Evolutionary conservation across 1,284 basidiomycete species (phyloP), one percentile per base, ranked within the genome.

Genomic region (Malassezia vespertilionis): DNA sequence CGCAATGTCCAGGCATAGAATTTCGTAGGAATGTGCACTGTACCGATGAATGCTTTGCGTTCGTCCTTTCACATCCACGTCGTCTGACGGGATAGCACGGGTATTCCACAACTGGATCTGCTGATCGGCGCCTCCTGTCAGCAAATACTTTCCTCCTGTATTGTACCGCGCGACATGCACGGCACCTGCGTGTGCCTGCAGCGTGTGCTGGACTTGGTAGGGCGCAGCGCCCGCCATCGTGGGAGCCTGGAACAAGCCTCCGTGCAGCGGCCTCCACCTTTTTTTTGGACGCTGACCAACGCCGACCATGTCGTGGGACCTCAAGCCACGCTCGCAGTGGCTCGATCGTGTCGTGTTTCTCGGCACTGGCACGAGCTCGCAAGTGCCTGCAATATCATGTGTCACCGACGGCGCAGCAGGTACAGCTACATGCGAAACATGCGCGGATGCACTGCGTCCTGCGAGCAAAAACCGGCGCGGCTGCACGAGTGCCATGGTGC

Each of bases 91-190:
- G 17, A 86, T 88, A 14, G 78, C 71, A 41, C 75, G 75, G 1
- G 87, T 84, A 72, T 95, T 97, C 85, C 88, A 96, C 21, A 97
- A 79, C 37, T 83, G 79, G 38, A 97, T 79, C 2, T 82, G 80
- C 37, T 89, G 80, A 72, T 97, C 93, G 66, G 86, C 82, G 14
- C 88, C 88, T 8, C 88, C 93, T 0, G 86, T 83, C 15, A 99
- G 76, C 46, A 89, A 74, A 69, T 97, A 97, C 57, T 84, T 86
- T 39, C 83, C 82, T 1, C 61, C 56, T 0, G 77, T 75, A 55
- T 69, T 71, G 49, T 60, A 72, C 7, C 68, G 57, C 17, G 54
- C 61, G 14, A 63, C 54, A 50, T 73, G 65, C 22, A 67, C 57
- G 1, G 71, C 63, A 8, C 65, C 72, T 27, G 63, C 65, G 54